phyloP scores from a whole-genome alignment of 2,329 filamentous ascomycete genomes.

The Xylariaceae sp. region DNA sequence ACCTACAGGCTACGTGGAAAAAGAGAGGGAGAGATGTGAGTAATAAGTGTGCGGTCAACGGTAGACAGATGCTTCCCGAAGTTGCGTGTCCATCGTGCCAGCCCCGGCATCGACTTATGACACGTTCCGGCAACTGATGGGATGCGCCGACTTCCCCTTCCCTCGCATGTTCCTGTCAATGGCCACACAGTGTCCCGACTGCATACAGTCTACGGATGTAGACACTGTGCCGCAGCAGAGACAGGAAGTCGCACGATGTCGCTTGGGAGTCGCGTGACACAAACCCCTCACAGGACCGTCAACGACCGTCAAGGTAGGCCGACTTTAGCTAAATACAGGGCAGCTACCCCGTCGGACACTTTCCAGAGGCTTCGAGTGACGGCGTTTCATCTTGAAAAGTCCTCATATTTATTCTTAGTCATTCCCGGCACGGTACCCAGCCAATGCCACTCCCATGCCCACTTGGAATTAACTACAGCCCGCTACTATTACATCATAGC shows the following conservation, averaged over 20 bases:
- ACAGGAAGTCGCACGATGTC: constrained; percentile 13
- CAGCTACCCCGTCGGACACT: background rate
- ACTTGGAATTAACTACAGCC: constrained; percentile 2
- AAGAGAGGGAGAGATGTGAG: too few relatives aligned
- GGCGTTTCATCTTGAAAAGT: background rate
- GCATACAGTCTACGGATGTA: background rate
- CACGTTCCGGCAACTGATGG: too few relatives aligned
- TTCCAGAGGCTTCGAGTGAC: constrained; percentile 15
- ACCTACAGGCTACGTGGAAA: too few relatives aligned
- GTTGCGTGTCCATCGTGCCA: too few relatives aligned
- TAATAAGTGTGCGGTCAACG: too few relatives aligned
- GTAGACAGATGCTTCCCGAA: too few relatives aligned
- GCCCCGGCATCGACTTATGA: too few relatives aligned
- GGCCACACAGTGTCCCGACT: background rate
- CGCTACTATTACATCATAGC: constrained; percentile 19
- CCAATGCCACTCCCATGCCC: background rate
- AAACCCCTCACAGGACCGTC: constrained; percentile 14
- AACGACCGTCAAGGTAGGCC: background rate
- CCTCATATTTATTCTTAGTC: background rate
- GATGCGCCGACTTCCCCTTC: too few relatives aligned
- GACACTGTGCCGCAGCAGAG: background rate
- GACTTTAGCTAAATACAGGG: background rate
- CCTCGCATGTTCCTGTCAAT: too few relatives aligned
- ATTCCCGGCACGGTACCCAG: background rate
- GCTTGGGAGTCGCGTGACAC: constrained; percentile 23